These are phyloP conservation scores for Blastocystis sp. DNA, from an alignment of 352 stramenopile species.

Conservation along the genomic window DNA sequence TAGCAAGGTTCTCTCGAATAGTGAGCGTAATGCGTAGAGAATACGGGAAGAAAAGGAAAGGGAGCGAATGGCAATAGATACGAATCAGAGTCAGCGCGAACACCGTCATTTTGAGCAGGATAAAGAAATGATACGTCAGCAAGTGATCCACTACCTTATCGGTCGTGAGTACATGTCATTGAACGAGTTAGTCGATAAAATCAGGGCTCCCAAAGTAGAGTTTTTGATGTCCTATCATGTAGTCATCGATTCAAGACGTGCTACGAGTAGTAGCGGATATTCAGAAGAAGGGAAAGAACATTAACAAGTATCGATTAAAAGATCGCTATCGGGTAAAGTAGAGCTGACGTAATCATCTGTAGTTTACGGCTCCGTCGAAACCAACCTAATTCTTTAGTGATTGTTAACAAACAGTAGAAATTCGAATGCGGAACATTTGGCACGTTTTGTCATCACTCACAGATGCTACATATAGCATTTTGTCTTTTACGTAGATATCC, in stretches of 20 bases:
- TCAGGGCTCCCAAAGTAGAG: neutral
- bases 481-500: constrained; percentile 31
- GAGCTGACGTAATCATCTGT: neutral
- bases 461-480: constrained; percentile 39
- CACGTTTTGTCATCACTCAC: constrained; percentile 51
- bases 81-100: neutral
- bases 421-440: constrained; percentile 14
- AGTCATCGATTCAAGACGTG: neutral
- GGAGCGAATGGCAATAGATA: neutral
- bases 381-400: neutral
- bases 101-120: neutral
- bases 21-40: neutral
- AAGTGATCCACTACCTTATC: neutral
- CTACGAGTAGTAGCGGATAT: neutral
- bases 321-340: neutral
- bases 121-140: neutral
- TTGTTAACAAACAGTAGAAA: neutral
- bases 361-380: neutral
- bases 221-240: neutral
- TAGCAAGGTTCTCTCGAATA: neutral
- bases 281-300: neutral
- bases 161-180: neutral
- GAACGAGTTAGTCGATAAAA: neutral
- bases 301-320: neutral
- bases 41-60: neutral